Evolutionary conservation across 2,329 filamentous ascomycete genomes (phyloP), one percentile per base, ranked within the genome.

Genomic region (Volutella citrinella): DNA sequence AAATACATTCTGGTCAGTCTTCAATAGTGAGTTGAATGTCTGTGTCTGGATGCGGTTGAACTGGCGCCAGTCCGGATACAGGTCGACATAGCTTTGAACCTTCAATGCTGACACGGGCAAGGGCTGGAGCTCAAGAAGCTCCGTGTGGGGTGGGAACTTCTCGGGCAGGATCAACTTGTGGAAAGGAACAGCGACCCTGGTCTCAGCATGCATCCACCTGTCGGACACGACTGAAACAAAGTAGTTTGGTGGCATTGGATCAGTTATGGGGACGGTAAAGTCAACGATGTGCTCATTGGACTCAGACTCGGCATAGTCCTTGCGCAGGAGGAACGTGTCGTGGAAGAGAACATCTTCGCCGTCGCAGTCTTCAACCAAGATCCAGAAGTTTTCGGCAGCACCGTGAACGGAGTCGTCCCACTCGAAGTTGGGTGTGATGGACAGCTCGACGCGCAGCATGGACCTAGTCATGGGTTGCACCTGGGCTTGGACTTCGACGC

Each of bases 1-100:
- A 44, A 98, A 88, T 15, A 96, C 89, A 53, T 94, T 97, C 51
- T 97, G 88, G 57, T 97, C 87, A 1, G 87, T 85, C 29, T 85
- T 83, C 59, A 87, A 97, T 1, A 98, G 69, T 2, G 90, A 89
- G 57, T 95, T 95, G 71, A 97, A 98, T 0, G 88, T 87, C 59
- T 98, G 93, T 1, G 93, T 96, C 63, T 98, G 94, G 10, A 98
- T 86, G 60, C 93, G 93, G 69, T 98, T 98, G 72, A 98, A 98
- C 43, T 86, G 80, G 36, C 80, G 76, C 81, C 88, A 94, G 19
- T 84, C 72, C 5, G 87, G 81, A 56, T 96, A 98, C 14, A 98
- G 67, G 16, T 77, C 74, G 40, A 84, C 76, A 53, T 86, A 95
- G 43, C 95, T 89, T 43, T 86, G 80, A 14, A 78, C 77, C 72